Evolutionary conservation across 2,329 filamentous ascomycete species (phyloP).

Genomic region (Hypoxylon sp.): DNA sequence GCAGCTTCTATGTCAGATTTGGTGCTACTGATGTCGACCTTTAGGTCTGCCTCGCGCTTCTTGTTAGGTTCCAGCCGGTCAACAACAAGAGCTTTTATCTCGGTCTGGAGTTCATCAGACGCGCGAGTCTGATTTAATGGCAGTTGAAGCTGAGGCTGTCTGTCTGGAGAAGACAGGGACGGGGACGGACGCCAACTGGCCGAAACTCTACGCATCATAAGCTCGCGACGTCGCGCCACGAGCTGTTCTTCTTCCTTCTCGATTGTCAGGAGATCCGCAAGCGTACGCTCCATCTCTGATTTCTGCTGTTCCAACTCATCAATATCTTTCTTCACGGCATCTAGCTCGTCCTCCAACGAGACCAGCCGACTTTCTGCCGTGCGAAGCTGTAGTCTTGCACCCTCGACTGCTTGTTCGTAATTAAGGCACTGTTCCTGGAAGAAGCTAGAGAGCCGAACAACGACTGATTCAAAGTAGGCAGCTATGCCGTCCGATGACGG

Average conservation of each 20-base stretch:
- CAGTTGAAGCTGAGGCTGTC: neutral
- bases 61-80: slow-evolving; percentile 11
- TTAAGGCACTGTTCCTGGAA: slow-evolving; percentile 20
- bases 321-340: slow-evolving; percentile 4
- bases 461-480: slow-evolving; percentile 14
- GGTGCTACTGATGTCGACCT: neutral
- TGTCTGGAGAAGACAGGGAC: slow-evolving; percentile 5
- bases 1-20: slow-evolving; percentile 14
- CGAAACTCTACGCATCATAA: slow-evolving; percentile 12
- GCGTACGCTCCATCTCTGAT: slow-evolving; percentile 17
- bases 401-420: slow-evolving; percentile 16
- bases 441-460: slow-evolving; percentile 10
- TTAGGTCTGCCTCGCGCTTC: slow-evolving; percentile 2
- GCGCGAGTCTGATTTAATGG: neutral
- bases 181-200: slow-evolving; percentile 15
- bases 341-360: slow-evolving; percentile 11
- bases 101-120: slow-evolving; percentile 6
- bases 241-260: slow-evolving; percentile 26
- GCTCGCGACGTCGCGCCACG: slow-evolving; percentile 18
- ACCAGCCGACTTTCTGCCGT: slow-evolving; percentile 6
- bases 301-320: slow-evolving; percentile 17
- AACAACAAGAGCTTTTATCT: slow-evolving; percentile 7
- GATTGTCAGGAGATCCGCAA: slow-evolving; percentile 13
- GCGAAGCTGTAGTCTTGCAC: slow-evolving; percentile 16
- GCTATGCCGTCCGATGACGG: slow-evolving; percentile 17